These are phyloP conservation scores for Gremmenia infestans DNA, from an alignment of 2,329 filamentous ascomycete genomes.

Conservation along the genomic window DNA sequence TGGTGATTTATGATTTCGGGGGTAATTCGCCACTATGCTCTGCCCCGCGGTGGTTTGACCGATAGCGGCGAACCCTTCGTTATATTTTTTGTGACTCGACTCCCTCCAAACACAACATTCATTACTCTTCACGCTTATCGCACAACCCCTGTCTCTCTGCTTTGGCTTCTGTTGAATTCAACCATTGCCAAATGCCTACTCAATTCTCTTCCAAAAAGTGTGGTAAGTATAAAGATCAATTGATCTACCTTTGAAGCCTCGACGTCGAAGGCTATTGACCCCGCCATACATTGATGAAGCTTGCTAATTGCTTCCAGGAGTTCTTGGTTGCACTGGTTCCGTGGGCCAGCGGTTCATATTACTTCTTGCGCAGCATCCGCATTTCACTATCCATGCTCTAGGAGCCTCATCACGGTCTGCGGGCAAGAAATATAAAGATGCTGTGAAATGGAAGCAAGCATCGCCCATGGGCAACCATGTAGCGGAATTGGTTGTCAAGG, in stretches of 20 bases:
- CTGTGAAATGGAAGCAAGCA: constrained; percentile 91
- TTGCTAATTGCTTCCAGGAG: constrained; percentile 42
- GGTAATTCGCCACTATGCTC: background rate
- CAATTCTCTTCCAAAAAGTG: constrained; percentile 53
- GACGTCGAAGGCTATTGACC: constrained; percentile 3
- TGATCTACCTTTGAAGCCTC: background rate
- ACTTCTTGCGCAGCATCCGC: constrained; percentile 80
- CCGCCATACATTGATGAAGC: background rate
- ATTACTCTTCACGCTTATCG: too few species aligned
- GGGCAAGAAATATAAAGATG: constrained; percentile 92
- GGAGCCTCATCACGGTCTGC: constrained; percentile 86
- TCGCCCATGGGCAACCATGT: constrained; percentile 71
- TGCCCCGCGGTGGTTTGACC: too few species aligned
- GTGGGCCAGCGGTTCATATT: constrained; percentile 96
- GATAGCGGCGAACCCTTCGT: background rate
- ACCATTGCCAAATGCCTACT: constrained; percentile 8
- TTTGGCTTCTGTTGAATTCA: background rate
- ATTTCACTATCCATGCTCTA: constrained; percentile 80
- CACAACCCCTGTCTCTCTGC: background rate
- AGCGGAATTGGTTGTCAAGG: constrained; percentile 76
- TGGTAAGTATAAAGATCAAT: constrained; percentile 23
- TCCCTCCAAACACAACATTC: background rate
- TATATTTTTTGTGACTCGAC: background rate
- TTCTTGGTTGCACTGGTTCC: constrained; percentile 87
- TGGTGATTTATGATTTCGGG: background rate